Percentiles rank a stretch among this genome's conserved stretches.
These are phyloP conservation scores for Mycena haematopus DNA, from an alignment of 768 basidiomycete species.

Conservation along the genomic window DNA sequence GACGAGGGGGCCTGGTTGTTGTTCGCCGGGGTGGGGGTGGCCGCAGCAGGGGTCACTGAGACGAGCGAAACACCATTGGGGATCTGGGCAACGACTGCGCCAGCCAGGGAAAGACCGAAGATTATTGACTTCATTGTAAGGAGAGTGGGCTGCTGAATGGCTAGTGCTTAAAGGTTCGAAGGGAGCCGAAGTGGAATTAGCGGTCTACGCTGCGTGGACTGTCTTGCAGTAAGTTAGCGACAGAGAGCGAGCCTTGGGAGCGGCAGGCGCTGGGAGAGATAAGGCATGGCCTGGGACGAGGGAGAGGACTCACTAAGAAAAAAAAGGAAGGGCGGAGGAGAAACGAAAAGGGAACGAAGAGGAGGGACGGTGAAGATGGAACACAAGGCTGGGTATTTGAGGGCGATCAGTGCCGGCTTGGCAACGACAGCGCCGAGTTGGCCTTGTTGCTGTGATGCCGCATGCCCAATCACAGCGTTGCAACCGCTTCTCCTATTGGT, in stretches of 20 bases:
- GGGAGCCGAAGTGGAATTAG: constrained; percentile 52
- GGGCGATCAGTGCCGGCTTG: constrained; percentile 31
- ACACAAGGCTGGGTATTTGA: constrained; percentile 28
- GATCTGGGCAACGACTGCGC: constrained; percentile 63
- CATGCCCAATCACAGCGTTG: constrained; percentile 28
- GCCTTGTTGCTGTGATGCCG: constrained; percentile 5
- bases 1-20: constrained; percentile 34
- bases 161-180: constrained; percentile 43
- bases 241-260: constrained; percentile 46
- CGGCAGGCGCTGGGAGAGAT: constrained; percentile 52
- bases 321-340: constrained; percentile 42
- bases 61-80: constrained; percentile 54
- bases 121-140: constrained; percentile 69
- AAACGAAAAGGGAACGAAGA: constrained; percentile 47
- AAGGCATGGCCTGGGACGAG: background rate
- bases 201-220: constrained; percentile 78
- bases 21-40: constrained; percentile 30
- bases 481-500: constrained; percentile 43
- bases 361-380: constrained; percentile 44
- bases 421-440: constrained; percentile 11
- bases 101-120: constrained; percentile 63
- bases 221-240: constrained; percentile 67
- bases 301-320: constrained; percentile 47
- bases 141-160: constrained; percentile 48
- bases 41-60: constrained; percentile 36